Evolutionary conservation across 1,284 basidiomycete species (phyloP).

Genomic region (Cystodermella granulosa): DNA sequence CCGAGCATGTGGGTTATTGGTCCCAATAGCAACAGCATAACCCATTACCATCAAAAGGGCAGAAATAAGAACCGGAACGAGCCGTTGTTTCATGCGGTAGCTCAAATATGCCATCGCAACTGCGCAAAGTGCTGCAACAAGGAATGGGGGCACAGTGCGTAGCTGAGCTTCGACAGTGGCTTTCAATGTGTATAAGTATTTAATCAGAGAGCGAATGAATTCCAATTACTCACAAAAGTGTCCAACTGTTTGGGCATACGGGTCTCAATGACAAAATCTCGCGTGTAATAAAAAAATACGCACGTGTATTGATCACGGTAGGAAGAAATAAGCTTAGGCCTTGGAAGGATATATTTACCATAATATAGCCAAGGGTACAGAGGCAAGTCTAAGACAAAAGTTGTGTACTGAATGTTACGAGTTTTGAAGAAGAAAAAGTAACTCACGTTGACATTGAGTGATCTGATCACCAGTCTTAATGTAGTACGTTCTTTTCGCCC

Average conservation of each 20-base stretch:
- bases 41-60: slow-evolving; percentile 34
- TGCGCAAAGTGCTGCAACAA: slow-evolving; percentile 35
- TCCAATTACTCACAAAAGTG: slow-evolving; percentile 26
- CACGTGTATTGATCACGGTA: slow-evolving; percentile 40
- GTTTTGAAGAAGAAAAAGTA: neutral
- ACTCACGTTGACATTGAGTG: slow-evolving; percentile 40
- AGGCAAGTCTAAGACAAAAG: slow-evolving; percentile 26
- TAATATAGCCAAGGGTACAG: slow-evolving; percentile 29
- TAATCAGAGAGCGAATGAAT: neutral
- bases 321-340: slow-evolving; percentile 43
- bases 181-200: no score
- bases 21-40: slow-evolving; percentile 39
- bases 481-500: slow-evolving; percentile 36
- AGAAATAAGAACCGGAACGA: slow-evolving; percentile 31
- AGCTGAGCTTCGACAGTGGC: slow-evolving; percentile 41
- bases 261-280: neutral
- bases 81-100: slow-evolving; percentile 31
- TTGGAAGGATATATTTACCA: slow-evolving; percentile 43
- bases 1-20: slow-evolving; percentile 37
- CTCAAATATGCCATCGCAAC: slow-evolving; percentile 29
- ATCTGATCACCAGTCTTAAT: slow-evolving; percentile 27
- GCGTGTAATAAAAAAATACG: slow-evolving; percentile 14
- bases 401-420: neutral
- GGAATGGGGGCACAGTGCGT: slow-evolving; percentile 40
- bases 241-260: slow-evolving; percentile 21